A percentile compares a stretch with the other conserved stretches of the same genome.
phyloP scores from a whole-genome alignment of 805 yeast genomes.

The Saccharomyces cerevisiae region DNA sequence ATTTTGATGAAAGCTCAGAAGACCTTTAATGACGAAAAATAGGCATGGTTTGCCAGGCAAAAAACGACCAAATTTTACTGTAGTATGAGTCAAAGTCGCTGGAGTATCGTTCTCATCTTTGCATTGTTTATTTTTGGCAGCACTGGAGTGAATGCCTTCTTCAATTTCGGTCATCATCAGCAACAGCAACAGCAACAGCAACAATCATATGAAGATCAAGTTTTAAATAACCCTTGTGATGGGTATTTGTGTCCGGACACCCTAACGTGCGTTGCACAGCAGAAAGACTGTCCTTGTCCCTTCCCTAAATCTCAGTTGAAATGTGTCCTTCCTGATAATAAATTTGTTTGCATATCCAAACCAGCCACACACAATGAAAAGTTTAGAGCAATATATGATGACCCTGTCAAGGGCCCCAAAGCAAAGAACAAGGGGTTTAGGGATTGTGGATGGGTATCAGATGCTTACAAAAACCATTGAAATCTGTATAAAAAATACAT shows the following conservation, averaged over 20 bases:
- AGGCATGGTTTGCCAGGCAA: neutral
- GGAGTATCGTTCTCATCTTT: neutral
- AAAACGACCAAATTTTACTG: neutral
- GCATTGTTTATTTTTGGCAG: neutral
- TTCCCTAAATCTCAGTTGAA: conserved; percentile 78
- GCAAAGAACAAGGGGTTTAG: conserved; percentile 43
- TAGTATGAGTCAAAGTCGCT: neutral
- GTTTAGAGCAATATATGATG: conserved; percentile 31
- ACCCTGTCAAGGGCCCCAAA: conserved; percentile 43
- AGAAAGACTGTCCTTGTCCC: conserved; percentile 81
- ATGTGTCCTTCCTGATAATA: conserved; percentile 62
- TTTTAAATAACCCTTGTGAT: conserved; percentile 42
- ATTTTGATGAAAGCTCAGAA: neutral
- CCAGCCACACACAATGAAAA: conserved; percentile 47
- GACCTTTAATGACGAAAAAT: neutral
- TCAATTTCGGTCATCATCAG: conserved; percentile 35
- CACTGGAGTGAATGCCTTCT: conserved; percentile 23
- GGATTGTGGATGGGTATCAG: conserved; percentile 79
- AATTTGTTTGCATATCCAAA: conserved; percentile 74
- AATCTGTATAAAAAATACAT: conserved; percentile 4
- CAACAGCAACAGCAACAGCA: conserved; percentile 31
- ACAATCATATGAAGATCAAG: conserved; percentile 30
- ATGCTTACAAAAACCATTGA: conserved; percentile 55
- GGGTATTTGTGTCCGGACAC: conserved; percentile 79
- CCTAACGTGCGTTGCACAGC: conserved; percentile 58